These are phyloP conservation scores for Microbotryum silenes-acaulis DNA, from an alignment of 1,284 basidiomycete genomes.

Conservation along the genomic window DNA sequence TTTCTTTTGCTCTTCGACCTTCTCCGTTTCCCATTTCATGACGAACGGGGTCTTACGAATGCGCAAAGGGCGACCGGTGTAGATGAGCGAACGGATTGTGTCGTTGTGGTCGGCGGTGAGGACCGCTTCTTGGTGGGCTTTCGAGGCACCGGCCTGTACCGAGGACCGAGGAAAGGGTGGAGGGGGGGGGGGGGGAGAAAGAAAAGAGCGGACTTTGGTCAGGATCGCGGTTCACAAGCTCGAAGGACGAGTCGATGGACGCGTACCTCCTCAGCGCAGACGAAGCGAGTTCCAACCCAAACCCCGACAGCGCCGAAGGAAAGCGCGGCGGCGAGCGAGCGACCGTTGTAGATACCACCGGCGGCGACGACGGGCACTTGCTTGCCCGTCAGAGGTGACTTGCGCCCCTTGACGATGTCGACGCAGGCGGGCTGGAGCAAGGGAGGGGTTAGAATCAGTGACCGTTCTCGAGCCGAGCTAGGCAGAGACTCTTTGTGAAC, in stretches of 20 bases:
- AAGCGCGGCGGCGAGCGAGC: conserved; percentile 64
- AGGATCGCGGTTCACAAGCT: neutral
- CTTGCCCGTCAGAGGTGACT: conserved; percentile 65
- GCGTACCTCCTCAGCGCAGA: conserved; percentile 47
- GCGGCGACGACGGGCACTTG: conserved; percentile 76
- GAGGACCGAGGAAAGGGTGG: conserved; percentile 43
- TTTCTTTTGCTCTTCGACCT: conserved; percentile 63
- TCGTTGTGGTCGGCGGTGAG: conserved; percentile 48
- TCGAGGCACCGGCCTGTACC: conserved; percentile 67
- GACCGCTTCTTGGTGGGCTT: conserved; percentile 67
- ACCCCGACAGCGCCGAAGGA: conserved; percentile 75
- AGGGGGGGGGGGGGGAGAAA: neutral
- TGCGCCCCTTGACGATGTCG: conserved; percentile 64
- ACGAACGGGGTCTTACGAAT: conserved; percentile 73
- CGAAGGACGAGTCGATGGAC: neutral
- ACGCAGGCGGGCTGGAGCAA: conserved; percentile 65
- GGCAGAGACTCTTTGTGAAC: neutral
- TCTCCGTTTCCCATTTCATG: conserved; percentile 55
- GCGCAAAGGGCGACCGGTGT: conserved; percentile 76
- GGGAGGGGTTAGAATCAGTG: conserved; percentile 27
- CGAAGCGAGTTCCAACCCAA: conserved; percentile 84
- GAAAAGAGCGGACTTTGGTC: neutral
- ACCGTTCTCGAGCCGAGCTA: conserved; percentile 38
- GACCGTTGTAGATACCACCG: conserved; percentile 74
- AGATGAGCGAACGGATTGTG: conserved; percentile 69